Conservation (phyloP, 768 basidiomycete genomes). For the Candolleomyces efflorescens region DNA sequence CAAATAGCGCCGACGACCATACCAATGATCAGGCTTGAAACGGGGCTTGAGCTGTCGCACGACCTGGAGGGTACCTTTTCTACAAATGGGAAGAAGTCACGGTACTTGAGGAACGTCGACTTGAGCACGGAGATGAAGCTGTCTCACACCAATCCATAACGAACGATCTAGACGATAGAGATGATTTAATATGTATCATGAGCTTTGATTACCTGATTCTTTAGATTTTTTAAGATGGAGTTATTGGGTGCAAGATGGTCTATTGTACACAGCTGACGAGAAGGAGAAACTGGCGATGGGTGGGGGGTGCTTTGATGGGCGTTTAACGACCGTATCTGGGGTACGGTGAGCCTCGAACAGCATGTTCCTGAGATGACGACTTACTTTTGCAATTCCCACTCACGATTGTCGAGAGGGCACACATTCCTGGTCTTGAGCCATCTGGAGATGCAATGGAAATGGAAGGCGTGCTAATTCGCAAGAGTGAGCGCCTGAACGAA, state of each 20-base stretch:
- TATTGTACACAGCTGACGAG: background rate
- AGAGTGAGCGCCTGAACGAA: background rate
- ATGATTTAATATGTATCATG: background rate
- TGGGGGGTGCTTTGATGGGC: background rate
- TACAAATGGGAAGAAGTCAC: too few species aligned
- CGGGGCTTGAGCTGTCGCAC: too few species aligned
- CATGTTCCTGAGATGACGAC: constrained; percentile 24
- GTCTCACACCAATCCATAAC: too few species aligned
- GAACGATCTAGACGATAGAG: too few species aligned
- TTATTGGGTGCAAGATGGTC: background rate
- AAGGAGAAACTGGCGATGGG: background rate
- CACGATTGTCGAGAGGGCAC: constrained; percentile 91
- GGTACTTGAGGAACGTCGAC: too few species aligned
- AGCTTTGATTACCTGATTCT: background rate
- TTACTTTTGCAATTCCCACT: constrained; percentile 96
- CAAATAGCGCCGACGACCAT: too few species aligned
- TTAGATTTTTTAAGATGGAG: background rate
- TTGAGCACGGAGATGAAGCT: too few species aligned
- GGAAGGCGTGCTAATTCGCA: constrained; percentile 83
- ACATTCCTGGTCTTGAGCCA: constrained; percentile 99
- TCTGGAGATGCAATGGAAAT: constrained; percentile 98
- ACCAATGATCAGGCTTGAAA: too few species aligned
- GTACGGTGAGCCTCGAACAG: constrained; percentile 2
- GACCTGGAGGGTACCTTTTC: too few species aligned
- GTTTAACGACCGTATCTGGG: constrained; percentile 39